phyloP scores from a whole-genome alignment of 2,329 filamentous ascomycete genomes.

The Akanthomyces muscarius region DNA sequence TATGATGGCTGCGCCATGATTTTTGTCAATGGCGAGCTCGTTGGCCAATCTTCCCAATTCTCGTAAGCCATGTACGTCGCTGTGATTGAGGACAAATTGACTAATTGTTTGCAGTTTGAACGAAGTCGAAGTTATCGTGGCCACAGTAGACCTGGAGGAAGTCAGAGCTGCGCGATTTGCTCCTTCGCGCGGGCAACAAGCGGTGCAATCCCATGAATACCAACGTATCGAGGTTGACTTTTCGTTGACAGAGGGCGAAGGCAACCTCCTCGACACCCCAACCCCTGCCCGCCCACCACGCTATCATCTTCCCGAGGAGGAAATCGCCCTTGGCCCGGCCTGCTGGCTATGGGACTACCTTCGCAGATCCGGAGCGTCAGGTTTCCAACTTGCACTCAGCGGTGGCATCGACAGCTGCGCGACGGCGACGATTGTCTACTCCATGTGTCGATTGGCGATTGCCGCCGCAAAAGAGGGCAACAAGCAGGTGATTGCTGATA shows the following conservation, averaged over 20 bases:
- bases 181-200: conserved; percentile 55
- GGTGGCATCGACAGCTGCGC: conserved; percentile 57
- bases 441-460: conserved; percentile 54
- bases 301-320: conserved; percentile 62
- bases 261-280: conserved; percentile 35
- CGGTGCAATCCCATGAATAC: conserved; percentile 34
- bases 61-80: conserved; percentile 34
- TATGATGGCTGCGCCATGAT: conserved; percentile 63
- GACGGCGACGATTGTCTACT: conserved; percentile 41
- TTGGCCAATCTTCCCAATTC: conserved; percentile 62
- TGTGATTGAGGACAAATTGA: conserved; percentile 34
- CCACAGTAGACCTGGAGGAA: conserved; percentile 67
- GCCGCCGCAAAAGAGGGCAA: conserved; percentile 41
- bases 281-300: conserved; percentile 42
- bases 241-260: conserved; percentile 29
- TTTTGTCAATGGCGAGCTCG: conserved; percentile 57
- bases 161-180: conserved; percentile 58
- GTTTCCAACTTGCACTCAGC: conserved; percentile 53
- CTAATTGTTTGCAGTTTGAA: conserved; percentile 8
- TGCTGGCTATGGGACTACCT: conserved; percentile 66
- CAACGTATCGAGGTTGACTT: conserved; percentile 21
- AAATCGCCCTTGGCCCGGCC: conserved; percentile 57
- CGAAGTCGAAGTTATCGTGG: conserved; percentile 59
- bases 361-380: conserved; percentile 44
- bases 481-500: conserved; percentile 24